phyloP scores from a whole-genome alignment of 345 rosid genomes.

The Euphorbia lathyris region DNA sequence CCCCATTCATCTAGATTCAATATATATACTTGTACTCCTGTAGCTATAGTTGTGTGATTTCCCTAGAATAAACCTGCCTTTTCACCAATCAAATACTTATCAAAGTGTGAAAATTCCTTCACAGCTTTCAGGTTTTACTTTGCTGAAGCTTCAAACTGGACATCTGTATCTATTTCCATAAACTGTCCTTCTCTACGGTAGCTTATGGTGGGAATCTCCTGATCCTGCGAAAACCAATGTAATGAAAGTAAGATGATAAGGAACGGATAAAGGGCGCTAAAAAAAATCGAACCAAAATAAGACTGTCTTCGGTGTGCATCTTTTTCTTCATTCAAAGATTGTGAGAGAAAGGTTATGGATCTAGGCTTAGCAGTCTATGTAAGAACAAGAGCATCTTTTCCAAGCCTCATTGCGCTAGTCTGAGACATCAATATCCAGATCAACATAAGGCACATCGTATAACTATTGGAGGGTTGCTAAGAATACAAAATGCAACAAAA shows the following conservation, averaged over 20 bases:
- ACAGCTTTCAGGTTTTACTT: conserved; percentile 32
- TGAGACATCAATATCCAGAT: conserved; percentile 16
- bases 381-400: conserved; percentile 36
- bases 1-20: too few relatives aligned
- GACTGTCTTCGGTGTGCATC: conserved; percentile 21
- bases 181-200: too few relatives aligned
- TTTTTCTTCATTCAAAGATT: conserved; percentile 35
- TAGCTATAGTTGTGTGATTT: too few relatives aligned
- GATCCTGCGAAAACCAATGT: too few relatives aligned
- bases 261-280: not conserved
- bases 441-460: conserved; percentile 5
- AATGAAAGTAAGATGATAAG: too few relatives aligned
- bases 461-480: too few relatives aligned
- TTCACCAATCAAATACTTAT: conserved; percentile 40
- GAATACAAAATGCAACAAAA: too few relatives aligned
- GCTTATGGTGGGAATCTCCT: too few relatives aligned
- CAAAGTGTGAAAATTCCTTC: conserved; percentile 34
- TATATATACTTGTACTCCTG: too few relatives aligned
- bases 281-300: not conserved
- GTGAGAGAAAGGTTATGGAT: conserved; percentile 39
- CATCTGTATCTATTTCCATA: too few relatives aligned
- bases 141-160: too few relatives aligned
- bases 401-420: conserved; percentile 42
- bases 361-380: conserved; percentile 36
- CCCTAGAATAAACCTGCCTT: too few relatives aligned